Conservation (phyloP, 768 basidiomycete genomes). For the Hemileccinum rubropunctum region DNA sequence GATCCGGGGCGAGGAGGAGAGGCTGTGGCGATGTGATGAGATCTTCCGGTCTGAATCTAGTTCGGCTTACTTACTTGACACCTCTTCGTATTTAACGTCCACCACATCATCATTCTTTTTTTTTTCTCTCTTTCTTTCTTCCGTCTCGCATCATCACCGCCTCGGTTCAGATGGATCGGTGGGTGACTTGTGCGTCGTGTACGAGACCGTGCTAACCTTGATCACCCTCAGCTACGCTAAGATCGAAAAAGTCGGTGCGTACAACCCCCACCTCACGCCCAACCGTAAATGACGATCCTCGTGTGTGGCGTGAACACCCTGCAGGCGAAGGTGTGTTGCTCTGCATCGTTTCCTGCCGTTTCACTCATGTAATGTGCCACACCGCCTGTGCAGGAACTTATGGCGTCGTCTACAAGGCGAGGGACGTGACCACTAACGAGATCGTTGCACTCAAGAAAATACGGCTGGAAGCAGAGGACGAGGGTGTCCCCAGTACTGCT, state of each 20-base stretch:
- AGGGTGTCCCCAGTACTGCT: slow-evolving; percentile 96
- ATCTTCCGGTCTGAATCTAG: slow-evolving; percentile 5
- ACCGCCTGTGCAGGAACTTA: slow-evolving; percentile 65
- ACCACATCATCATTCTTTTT: slow-evolving; percentile 4
- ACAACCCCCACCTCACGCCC: slow-evolving; percentile 12
- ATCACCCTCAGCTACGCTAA: slow-evolving; percentile 77
- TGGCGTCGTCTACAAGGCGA: slow-evolving; percentile 97
- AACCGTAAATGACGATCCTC: slow-evolving; percentile 12
- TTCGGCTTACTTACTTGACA: slow-evolving; percentile 16
- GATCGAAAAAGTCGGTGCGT: slow-evolving; percentile 97
- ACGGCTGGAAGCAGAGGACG: slow-evolving; percentile 95
- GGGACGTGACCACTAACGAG: slow-evolving; percentile 70
- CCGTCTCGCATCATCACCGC: slow-evolving; percentile 8
- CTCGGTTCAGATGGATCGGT: slow-evolving; percentile 33
- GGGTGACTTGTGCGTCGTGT: slow-evolving; percentile 11
- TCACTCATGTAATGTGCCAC: slow-evolving; percentile 3
- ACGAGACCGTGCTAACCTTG: slow-evolving; percentile 15
- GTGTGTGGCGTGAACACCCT: slow-evolving; percentile 16
- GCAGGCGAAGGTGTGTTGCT: slow-evolving; percentile 42
- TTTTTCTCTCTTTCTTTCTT: slow-evolving; percentile 1
- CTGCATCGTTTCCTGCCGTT: neutral
- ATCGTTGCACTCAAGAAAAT: slow-evolving; percentile 99
- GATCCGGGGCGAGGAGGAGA: neutral
- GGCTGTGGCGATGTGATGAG: slow-evolving; percentile 15
- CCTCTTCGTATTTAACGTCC: slow-evolving; percentile 17